phyloP scores from a whole-genome alignment of 768 basidiomycete species.

The Leccinum uliginosum region DNA sequence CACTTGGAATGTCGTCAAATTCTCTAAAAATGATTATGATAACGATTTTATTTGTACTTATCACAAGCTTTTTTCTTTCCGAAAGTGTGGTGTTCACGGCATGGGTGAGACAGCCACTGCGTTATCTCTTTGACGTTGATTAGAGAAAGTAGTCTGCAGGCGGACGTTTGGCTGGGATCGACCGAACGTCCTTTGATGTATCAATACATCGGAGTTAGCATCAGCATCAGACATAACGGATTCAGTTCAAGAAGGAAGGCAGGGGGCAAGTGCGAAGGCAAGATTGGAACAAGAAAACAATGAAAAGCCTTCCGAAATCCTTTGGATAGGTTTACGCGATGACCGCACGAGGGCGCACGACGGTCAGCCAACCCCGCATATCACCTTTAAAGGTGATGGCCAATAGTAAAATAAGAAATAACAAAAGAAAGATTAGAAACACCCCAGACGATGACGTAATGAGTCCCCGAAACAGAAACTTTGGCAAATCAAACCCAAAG shows the following conservation, averaged over 20 bases:
- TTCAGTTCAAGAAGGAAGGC: not conserved
- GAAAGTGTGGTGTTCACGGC: conserved; percentile 12
- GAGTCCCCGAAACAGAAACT: not conserved
- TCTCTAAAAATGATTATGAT: not conserved
- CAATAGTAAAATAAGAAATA: not conserved
- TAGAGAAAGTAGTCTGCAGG: conserved; percentile 85
- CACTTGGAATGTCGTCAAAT: conserved; percentile 4
- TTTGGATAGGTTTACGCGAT: not conserved
- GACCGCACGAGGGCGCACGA: not conserved
- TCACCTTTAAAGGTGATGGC: conserved; percentile 18
- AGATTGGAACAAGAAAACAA: not conserved
- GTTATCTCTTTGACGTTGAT: conserved; percentile 11
- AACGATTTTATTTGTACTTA: not conserved
- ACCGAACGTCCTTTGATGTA: conserved; percentile 62
- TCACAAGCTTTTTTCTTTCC: not conserved
- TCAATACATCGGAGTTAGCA: not conserved
- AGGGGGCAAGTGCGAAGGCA: not conserved
- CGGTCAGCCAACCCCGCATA: conserved; percentile 22
- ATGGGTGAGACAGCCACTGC: not conserved
- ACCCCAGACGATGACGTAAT: conserved; percentile 15
- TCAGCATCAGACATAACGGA: not conserved
- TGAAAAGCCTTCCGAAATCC: conserved; percentile 1
- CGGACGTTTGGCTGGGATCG: conserved; percentile 78
- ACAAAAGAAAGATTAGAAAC: not conserved
- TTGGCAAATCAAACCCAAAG: not conserved